Base-by-base conservation (phyloP, 768 basidiomycete genomes). In the Rhodotorula taiwanensis region DNA sequence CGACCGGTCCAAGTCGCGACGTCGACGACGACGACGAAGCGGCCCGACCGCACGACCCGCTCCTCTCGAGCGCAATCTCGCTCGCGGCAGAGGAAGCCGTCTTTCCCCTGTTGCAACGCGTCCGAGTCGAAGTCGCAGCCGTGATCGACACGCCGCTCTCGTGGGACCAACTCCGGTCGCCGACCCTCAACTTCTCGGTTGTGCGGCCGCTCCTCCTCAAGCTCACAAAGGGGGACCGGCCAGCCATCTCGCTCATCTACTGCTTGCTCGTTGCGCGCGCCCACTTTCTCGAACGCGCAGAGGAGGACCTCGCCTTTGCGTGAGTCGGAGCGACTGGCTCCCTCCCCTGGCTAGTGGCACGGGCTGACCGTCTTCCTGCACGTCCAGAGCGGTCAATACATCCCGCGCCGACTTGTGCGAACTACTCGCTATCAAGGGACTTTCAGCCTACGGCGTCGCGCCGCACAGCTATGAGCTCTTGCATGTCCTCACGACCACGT, bases 341-440 rank as follows among this genome's bases (percentile, higher is more conserved):
- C 11, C 52, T n/a, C 42, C 49, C 14, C 23, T 13, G 9, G 15
- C 11, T 25, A 25, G 8, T 41, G 10, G 4, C 33, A 34, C 30
- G 27, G 14, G 15, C n/a, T n/a, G n/a, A n/a, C n/a, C 13, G 1
- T 9, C 52, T 1, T 28, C 33, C 27, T 16, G 18, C 2, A 10
- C 50, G n/a, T 20, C 9, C 42, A 63, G 55, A 3, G 66, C 67
- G 21, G 80, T 95, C 58, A 86, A 87, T 79, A 75, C 79, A 13
- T 77, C 83, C 15, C 79, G 86, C 44, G 92, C 90, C 7, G 84
- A 80, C 34, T 80, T 93, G 15, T 93, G 89, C 76, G 90, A 95
- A 74, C 82, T 95, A 21, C 76, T 95, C 25, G 90, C 93, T 14
- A 84, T 89, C 79, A 95, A 95, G 72, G 81, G 93, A 28, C 79